Conservation (phyloP, 305 asterid genomes). For the Fraxinus platypoda region DNA sequence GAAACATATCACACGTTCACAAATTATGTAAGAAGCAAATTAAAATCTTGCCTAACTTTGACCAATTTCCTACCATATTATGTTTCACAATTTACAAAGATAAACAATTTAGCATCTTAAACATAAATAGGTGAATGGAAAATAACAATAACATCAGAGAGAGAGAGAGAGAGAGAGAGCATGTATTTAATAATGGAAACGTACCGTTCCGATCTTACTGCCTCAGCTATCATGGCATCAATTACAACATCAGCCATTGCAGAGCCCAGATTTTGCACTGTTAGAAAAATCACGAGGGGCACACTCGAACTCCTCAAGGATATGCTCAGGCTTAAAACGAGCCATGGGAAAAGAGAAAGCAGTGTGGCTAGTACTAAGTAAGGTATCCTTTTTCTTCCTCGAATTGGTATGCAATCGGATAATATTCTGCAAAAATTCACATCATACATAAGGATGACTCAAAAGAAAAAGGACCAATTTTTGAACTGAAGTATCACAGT, state of each 20-base stretch:
- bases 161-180: background rate
- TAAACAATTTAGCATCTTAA: background rate
- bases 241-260: constrained; percentile 99
- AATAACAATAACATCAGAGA: background rate
- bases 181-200: constrained; percentile 18
- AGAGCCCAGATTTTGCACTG: constrained; percentile 86
- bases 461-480: background rate
- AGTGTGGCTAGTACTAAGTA: constrained; percentile 72
- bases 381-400: constrained; percentile 80
- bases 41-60: background rate
- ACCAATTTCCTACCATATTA: background rate
- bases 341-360: constrained; percentile 83
- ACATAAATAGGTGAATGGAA: background rate
- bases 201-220: constrained; percentile 79
- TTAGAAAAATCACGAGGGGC: constrained; percentile 75
- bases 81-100: background rate
- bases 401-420: constrained; percentile 87
- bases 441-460: constrained; percentile 3
- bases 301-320: constrained; percentile 59
- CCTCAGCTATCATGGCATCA: constrained; percentile 99
- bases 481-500: background rate
- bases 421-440: constrained; percentile 57
- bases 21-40: background rate
- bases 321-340: constrained; percentile 50
- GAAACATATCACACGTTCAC: background rate